Percentiles rank a stretch among this genome's conserved stretches.
These are phyloP conservation scores for Fragaria nilgerrensis DNA, from an alignment of 306 rosid genomes.

Conservation along the genomic window DNA sequence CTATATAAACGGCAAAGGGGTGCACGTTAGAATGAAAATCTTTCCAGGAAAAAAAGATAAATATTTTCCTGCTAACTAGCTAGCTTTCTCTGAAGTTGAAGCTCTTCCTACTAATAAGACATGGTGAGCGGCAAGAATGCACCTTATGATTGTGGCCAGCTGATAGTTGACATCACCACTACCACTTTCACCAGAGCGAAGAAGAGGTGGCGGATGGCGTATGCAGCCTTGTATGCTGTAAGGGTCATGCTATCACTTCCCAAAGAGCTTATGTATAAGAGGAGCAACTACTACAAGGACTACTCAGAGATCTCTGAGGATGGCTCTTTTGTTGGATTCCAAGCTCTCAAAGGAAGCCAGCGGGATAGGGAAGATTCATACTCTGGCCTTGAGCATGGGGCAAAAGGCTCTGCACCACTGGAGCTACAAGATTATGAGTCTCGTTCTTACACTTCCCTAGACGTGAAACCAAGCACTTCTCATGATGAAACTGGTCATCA, in stretches of 20 bases:
- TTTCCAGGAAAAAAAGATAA: not conserved
- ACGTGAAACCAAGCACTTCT: not conserved
- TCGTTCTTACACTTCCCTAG: constrained; percentile 15
- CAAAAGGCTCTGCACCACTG: not conserved
- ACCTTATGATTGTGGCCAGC: constrained; percentile 7
- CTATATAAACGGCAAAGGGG: not conserved
- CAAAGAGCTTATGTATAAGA: constrained; percentile 33
- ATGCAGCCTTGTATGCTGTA: constrained; percentile 44
- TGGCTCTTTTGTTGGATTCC: not conserved
- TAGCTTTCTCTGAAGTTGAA: not conserved
- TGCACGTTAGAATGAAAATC: not conserved
- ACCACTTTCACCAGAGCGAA: constrained; percentile 32
- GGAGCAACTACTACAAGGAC: constrained; percentile 24
- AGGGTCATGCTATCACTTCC: constrained; percentile 53
- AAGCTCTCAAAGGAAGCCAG: not conserved
- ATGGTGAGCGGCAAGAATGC: constrained; percentile 6
- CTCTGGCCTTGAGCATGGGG: not conserved
- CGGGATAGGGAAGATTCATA: not conserved
- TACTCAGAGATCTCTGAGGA: constrained; percentile 17
- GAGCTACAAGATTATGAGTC: constrained; percentile 9
- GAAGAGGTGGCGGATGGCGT: constrained; percentile 68
- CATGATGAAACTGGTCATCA: not conserved
- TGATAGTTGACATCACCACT: constrained; percentile 15
- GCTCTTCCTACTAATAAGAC: not conserved
- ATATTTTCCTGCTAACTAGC: not conserved